Evolutionary conservation across 257 asterid species (phyloP).

Genomic region (Verbascum thapsus): DNA sequence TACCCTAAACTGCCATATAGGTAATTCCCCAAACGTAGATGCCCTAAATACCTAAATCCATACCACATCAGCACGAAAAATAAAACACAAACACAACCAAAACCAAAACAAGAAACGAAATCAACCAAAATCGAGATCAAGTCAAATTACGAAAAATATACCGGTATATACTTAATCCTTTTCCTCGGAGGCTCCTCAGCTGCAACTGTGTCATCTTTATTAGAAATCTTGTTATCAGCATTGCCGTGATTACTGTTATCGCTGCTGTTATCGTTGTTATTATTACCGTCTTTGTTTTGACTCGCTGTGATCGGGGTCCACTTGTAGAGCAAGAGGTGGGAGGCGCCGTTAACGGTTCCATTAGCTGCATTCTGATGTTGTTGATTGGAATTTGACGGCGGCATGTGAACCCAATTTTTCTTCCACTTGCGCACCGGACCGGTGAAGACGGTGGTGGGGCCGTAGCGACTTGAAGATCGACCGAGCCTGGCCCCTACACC

Average conservation of each 20-base stretch:
- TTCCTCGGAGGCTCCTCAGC: slow-evolving; percentile 72
- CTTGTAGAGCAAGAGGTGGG: slow-evolving; percentile 74
- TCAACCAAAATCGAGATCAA: slow-evolving; percentile 9
- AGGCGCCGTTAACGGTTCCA: slow-evolving; percentile 52
- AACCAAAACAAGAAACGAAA: neutral
- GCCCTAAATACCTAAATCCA: too few relatives aligned
- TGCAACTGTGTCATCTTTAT: slow-evolving; percentile 40
- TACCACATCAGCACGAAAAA: slow-evolving; percentile 4
- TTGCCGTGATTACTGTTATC: slow-evolving; percentile 34
- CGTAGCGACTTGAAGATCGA: slow-evolving; percentile 71
- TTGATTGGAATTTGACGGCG: slow-evolving; percentile 45
- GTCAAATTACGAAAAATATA: slow-evolving; percentile 33
- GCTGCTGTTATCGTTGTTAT: slow-evolving; percentile 27
- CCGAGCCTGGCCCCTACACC: slow-evolving; percentile 83
- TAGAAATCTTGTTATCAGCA: slow-evolving; percentile 44
- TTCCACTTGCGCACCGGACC: slow-evolving; percentile 94
- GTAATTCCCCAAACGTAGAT: too few relatives aligned
- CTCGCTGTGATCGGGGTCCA: slow-evolving; percentile 69
- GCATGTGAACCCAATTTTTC: slow-evolving; percentile 49
- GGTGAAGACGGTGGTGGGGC: slow-evolving; percentile 70
- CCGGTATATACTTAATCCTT: slow-evolving; percentile 92
- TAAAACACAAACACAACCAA: neutral
- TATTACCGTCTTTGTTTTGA: slow-evolving; percentile 46
- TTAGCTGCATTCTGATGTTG: slow-evolving; percentile 42
- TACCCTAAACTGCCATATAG: slow-evolving; percentile 32